Conservation (phyloP, 768 basidiomycete species). For the Termitomyces sp. region DNA sequence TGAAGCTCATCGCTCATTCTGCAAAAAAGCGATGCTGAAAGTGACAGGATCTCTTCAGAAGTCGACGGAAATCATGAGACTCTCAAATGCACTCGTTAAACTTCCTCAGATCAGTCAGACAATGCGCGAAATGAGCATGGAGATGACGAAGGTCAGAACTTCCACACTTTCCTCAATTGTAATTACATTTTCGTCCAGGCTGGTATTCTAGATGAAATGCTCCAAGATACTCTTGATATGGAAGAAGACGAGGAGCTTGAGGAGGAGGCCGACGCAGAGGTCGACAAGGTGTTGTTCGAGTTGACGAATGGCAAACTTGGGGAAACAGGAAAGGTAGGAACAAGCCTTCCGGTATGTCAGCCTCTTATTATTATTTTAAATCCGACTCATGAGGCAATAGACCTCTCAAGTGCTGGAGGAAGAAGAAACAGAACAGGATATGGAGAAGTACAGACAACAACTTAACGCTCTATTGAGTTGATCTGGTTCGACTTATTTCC, state of each 20-base stretch:
- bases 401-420: conserved; percentile 54
- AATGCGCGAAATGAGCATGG: conserved; percentile 99
- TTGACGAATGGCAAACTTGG: conserved; percentile 96
- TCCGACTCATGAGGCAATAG: conserved; percentile 39
- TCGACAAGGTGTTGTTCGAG: conserved; percentile 94
- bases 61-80: conserved; percentile 98
- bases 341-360: conserved; percentile 68
- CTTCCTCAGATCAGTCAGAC: conserved; percentile 88
- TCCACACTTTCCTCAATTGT: not conserved
- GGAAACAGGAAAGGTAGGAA: conserved; percentile 68
- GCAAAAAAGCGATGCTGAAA: conserved; percentile 79
- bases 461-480: conserved; percentile 82
- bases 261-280: conserved; percentile 95
- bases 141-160: conserved; percentile 89
- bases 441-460: conserved; percentile 89
- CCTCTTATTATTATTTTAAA: conserved; percentile 6
- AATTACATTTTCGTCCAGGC: conserved; percentile 48
- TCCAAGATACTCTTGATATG: conserved; percentile 87
- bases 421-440: conserved; percentile 80
- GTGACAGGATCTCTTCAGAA: conserved; percentile 98
- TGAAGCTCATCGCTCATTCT: not conserved
- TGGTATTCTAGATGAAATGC: conserved; percentile 97
- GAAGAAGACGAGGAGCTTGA: conserved; percentile 94
- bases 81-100: conserved; percentile 89
- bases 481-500: conserved; percentile 10